Conservation (phyloP, 148 eudicot genomes). For the Salicornia ramosissima region DNA sequence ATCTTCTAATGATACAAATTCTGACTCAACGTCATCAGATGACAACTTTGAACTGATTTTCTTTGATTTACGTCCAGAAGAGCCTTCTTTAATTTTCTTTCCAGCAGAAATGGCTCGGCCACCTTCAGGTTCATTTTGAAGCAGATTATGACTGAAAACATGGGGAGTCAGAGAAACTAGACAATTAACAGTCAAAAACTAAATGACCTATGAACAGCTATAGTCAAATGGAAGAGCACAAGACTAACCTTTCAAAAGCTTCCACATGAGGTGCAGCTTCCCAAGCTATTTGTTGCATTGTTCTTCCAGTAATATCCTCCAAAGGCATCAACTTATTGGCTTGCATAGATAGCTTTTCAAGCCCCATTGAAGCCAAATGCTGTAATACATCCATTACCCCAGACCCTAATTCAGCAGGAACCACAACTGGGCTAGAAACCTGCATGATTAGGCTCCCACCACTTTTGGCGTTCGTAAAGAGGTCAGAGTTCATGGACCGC, state of each 20-base stretch:
- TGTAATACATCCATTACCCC: constrained; percentile 45
- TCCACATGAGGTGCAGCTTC: constrained; percentile 35
- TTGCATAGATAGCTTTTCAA: constrained; percentile 52
- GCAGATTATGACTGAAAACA: constrained; percentile 48
- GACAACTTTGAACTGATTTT: constrained; percentile 33
- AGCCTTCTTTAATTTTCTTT: constrained; percentile 32
- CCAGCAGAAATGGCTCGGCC: constrained; percentile 27
- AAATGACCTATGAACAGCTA: constrained; percentile 4
- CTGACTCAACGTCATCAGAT: constrained; percentile 41
- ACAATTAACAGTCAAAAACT: constrained; percentile 5
- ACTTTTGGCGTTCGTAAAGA: constrained; percentile 46
- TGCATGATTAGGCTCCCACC: constrained; percentile 69
- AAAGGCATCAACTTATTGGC: constrained; percentile 58
- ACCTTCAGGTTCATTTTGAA: constrained; percentile 35
- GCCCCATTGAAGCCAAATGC: constrained; percentile 52
- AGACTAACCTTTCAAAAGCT: constrained; percentile 35
- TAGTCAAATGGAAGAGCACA: neutral
- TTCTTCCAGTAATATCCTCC: constrained; percentile 57
- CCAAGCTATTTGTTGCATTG: constrained; percentile 45
- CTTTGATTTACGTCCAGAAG: constrained; percentile 31
- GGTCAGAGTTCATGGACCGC: constrained; percentile 59
- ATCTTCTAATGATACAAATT: constrained; percentile 80
- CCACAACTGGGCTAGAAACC: constrained; percentile 58
- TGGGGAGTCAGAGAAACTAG: neutral
- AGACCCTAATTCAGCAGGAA: constrained; percentile 61